Percentiles rank a stretch among this genome's conserved stretches.
These are phyloP conservation scores for Scutellaria minor DNA, from an alignment of 257 asterid species.

Conservation along the genomic window DNA sequence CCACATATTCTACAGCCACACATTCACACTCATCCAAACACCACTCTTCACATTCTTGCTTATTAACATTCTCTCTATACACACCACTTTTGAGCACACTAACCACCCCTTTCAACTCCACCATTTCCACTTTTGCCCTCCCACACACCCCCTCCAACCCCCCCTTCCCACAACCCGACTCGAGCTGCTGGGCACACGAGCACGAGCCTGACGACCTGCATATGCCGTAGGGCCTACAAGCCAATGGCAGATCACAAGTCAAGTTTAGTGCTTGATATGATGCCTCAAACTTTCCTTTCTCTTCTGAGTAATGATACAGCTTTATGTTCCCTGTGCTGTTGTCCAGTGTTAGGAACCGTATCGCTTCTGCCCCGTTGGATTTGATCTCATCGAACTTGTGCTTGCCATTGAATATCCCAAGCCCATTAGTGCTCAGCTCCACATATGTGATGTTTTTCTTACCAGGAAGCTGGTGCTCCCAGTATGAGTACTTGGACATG, in stretches of 20 bases:
- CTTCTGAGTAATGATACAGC: conserved; percentile 63
- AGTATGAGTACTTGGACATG: conserved; percentile 67
- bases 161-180: conserved; percentile 43
- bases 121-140: conserved; percentile 49
- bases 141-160: conserved; percentile 53
- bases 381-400: conserved; percentile 51
- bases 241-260: conserved; percentile 78
- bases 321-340: conserved; percentile 63
- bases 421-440: conserved; percentile 61
- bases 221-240: conserved; percentile 67
- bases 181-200: conserved; percentile 52
- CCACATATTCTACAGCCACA: conserved; percentile 58
- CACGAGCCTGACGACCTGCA: conserved; percentile 71
- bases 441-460: conserved; percentile 65
- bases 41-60: conserved; percentile 49
- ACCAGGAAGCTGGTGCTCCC: conserved; percentile 63
- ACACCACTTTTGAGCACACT: conserved; percentile 60
- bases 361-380: conserved; percentile 44
- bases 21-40: conserved; percentile 73
- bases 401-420: conserved; percentile 59
- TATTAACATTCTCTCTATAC: conserved; percentile 40
- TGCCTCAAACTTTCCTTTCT: conserved; percentile 50
- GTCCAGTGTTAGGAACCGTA: conserved; percentile 63
- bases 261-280: conserved; percentile 62
- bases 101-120: conserved; percentile 62